Evolutionary conservation across 306 rosid genomes (phyloP), one percentile per base, ranked within the genome.

Genomic region (Fragaria vesca): DNA sequence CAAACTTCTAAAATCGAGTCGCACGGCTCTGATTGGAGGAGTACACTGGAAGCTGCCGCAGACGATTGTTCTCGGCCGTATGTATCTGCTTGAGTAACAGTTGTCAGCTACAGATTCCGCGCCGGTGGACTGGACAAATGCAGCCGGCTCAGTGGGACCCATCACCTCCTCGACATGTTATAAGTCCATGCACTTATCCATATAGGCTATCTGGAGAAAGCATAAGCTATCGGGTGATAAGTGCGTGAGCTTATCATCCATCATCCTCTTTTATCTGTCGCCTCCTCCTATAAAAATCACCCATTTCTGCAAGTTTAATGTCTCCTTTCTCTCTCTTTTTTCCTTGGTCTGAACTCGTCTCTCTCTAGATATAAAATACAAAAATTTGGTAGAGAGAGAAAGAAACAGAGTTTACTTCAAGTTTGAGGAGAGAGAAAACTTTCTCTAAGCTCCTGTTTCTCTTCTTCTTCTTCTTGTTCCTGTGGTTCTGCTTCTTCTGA

Each of bases 111-210:
- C 75, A 85, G 89, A 90, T 94, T 89, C 96, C 97, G 83, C 87
- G 97, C 97, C 97, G 97, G 86, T 87, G 85, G 71, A 78, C 83
- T 86, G 79, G 87, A 79, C 87, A 85, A 86, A 45, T 68, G 81
- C 79, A 91, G 97, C 96, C 97, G 96, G 97, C 97, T 89, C 60
- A 76, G 91, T 74, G 85, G 96, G 88, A 61, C 96, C 94, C 79
- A 2, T 3, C 0, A 12, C 26, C 46, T 36, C 68, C 73, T 83
- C 83, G 4, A 69, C 82, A 78, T 81, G 73, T 85, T 8, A 81
- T 68, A 79, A 54, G 57, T 0, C 0, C 0, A 0, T 0, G 0
- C 0, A 0, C 74, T 0, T 83, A 77, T 72, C 48, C 0, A 36
- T 0, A 0, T 0, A 13, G 6, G 71, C 5, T 87, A 79, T 87